Evolutionary conservation across 1,139 yeast genomes (phyloP).

Genomic region (Hyphopichia fennica): DNA sequence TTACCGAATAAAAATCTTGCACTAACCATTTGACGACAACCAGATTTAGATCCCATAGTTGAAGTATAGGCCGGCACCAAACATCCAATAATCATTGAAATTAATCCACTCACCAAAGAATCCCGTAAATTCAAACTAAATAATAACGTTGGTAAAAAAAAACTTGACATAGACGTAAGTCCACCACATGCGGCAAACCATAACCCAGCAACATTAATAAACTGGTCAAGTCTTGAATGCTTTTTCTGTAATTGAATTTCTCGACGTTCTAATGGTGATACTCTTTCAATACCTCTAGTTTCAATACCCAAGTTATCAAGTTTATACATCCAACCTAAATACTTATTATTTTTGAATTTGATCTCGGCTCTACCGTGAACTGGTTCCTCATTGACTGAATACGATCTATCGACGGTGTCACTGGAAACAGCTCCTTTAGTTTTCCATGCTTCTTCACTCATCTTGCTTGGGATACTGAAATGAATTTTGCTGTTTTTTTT

Average conservation of each 20-base stretch:
- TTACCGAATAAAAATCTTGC: conserved; percentile 80
- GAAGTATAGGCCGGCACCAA: conserved; percentile 78
- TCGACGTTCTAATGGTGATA: conserved; percentile 63
- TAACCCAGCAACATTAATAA: conserved; percentile 64
- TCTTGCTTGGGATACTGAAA: neutral
- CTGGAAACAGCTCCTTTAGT: neutral
- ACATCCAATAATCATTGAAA: conserved; percentile 69
- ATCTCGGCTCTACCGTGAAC: neutral
- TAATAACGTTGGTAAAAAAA: conserved; percentile 68
- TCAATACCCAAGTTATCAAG: conserved; percentile 61
- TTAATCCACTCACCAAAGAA: conserved; percentile 57
- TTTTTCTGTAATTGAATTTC: conserved; percentile 17
- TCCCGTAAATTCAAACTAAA: conserved; percentile 68
- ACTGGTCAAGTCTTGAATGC: conserved; percentile 45
- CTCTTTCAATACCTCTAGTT: conserved; percentile 77
- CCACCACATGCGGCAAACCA: conserved; percentile 90
- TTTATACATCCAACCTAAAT: conserved; percentile 10
- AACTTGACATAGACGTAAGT: conserved; percentile 80
- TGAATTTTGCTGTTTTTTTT: no score
- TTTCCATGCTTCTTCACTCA: neutral
- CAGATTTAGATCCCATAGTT: conserved; percentile 84
- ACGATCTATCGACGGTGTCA: neutral
- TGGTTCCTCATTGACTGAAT: neutral
- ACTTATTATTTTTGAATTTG: conserved; percentile 1
- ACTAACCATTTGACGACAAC: conserved; percentile 83